phyloP scores from a whole-genome alignment of 306 rosid genomes.

The Corylus avellana region DNA sequence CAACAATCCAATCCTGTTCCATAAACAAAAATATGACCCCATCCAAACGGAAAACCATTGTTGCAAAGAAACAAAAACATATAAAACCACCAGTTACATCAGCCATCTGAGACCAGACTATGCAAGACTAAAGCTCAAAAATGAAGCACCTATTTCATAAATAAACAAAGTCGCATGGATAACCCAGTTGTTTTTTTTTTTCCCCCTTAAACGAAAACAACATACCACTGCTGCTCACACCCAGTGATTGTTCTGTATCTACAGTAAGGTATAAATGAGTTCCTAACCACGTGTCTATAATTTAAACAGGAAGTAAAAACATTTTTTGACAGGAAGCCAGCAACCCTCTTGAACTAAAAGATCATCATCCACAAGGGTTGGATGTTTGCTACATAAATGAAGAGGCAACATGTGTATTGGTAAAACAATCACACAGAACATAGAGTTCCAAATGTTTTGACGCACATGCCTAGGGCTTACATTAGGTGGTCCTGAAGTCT shows the following conservation, averaged over 20 bases:
- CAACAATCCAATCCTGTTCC: slow-evolving; percentile 74
- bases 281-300: background rate
- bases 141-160: background rate
- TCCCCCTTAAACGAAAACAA: background rate
- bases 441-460: background rate
- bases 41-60: slow-evolving; percentile 26
- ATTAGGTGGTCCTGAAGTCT: background rate
- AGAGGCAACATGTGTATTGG: background rate
- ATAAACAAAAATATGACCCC: slow-evolving; percentile 27
- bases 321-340: slow-evolving; percentile 1
- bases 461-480: no score
- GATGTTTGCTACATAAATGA: background rate
- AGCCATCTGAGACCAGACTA: background rate
- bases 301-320: slow-evolving; percentile 2
- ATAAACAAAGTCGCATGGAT: background rate
- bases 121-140: background rate
- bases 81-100: background rate
- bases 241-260: background rate
- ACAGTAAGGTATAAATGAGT: background rate
- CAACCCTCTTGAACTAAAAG: background rate
- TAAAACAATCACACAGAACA: background rate
- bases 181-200: background rate
- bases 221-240: background rate
- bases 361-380: background rate
- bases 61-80: slow-evolving; percentile 12